Evolutionary conservation across 257 asterid genomes (phyloP).

Genomic region (Ocimum tenuiflorum): DNA sequence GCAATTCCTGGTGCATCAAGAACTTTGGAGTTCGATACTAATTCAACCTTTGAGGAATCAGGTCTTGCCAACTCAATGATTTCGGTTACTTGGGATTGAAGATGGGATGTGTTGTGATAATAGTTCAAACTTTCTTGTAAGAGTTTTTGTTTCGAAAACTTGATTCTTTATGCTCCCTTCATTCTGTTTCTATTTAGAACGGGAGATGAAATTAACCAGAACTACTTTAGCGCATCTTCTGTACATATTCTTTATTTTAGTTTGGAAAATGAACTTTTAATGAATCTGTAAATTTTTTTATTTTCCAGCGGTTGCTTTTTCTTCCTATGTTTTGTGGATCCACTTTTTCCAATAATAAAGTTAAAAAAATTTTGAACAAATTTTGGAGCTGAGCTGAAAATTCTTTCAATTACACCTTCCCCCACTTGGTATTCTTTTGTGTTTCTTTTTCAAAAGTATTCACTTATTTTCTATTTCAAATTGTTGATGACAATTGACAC

Average conservation of each 20-base stretch:
- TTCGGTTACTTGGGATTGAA: conserved; percentile 72
- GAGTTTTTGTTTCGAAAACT: conserved; percentile 20
- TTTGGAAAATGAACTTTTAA: not conserved
- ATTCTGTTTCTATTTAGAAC: conserved; percentile 3
- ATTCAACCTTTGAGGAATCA: conserved; percentile 53
- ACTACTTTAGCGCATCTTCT: not conserved
- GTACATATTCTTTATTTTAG: conserved; percentile 15
- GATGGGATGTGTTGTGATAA: not conserved
- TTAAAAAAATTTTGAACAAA: too few relatives aligned
- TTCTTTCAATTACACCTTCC: too few relatives aligned
- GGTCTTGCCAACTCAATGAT: conserved; percentile 87
- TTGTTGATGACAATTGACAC: too few relatives aligned
- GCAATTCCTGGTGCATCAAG: conserved; percentile 70
- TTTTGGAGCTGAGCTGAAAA: too few relatives aligned
- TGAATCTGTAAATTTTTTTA: conserved; percentile 11
- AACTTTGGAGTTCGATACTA: conserved; percentile 39
- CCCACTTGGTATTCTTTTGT: too few relatives aligned
- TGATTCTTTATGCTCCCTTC: not conserved
- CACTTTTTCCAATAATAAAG: too few relatives aligned
- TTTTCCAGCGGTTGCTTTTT: too few relatives aligned
- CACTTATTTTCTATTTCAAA: too few relatives aligned
- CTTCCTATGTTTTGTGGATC: too few relatives aligned
- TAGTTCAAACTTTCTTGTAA: not conserved
- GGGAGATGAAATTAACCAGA: conserved; percentile 10
- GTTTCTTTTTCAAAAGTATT: too few relatives aligned